Base-by-base conservation (phyloP, 805 yeast genomes). In the Candida glaebosa region DNA sequence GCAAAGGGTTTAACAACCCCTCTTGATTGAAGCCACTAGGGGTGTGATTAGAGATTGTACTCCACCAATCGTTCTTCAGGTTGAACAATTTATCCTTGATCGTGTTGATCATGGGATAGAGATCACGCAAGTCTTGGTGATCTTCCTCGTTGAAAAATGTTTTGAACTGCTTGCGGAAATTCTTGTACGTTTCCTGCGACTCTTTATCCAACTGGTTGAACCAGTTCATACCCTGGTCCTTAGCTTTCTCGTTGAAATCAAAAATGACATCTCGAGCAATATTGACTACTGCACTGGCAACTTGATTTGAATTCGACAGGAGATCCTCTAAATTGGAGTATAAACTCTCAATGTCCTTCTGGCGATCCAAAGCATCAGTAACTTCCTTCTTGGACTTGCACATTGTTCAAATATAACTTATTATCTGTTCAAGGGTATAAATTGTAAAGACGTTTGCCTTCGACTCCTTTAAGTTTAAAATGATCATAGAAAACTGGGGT, bases 201-300 rank as follows among this genome's bases (percentile, higher is more conserved):
- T 44, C 50, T 8, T 37, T 32, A 16, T 42, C 46, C 6, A 44
- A 26, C 6, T 51, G 52, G 26, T 41, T 37, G 19, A 54, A 41
- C 57, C 54, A 51, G 24, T 46, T 48, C 6, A 37, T 19, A 2
- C 57, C 49, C 18, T 49, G 50, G 14, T 51, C 53, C 38, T 49
- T 58, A 12, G 57, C 55, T 14, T 34, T 39, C 4, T 47, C 55
- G 36, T 58, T 55, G 34, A 58, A 35, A 15, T 61, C 63, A 19
- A 28, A 46, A 12, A 60, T 33, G 3, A 57, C 46, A 19, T 57
- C 56, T 35, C 38, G 38, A 16, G 65, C 57, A 20, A 52, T 41
- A 32, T 57, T 52, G 38, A 54, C 53, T 5, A 65, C 25, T 10
- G 58, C 50, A 26, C 53, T 55, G 15, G 69, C 52, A 15, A 61